A percentile compares a stretch with the other conserved stretches of the same genome.
Conservation (phyloP, 1,139 yeast species). For the Nakaseomyces nivariensis region DNA sequence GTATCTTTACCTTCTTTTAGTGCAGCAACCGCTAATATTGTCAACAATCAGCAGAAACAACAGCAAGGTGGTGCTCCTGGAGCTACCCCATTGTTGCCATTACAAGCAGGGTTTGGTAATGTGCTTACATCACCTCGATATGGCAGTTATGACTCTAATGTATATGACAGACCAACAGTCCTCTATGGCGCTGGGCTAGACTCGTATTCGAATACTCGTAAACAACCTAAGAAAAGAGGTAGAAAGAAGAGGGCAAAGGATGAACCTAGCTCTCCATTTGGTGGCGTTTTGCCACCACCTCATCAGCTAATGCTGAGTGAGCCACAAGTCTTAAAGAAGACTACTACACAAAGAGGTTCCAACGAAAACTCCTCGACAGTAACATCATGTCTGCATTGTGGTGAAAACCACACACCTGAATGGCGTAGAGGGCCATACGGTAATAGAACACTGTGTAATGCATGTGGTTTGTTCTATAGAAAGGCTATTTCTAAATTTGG, state of each 20-base stretch:
- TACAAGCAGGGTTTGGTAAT: background rate
- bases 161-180: background rate
- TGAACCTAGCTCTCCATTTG: background rate
- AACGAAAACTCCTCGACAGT: background rate
- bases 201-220: background rate
- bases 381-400: constrained; percentile 43
- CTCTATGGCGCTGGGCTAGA: background rate
- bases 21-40: background rate
- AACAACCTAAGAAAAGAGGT: background rate
- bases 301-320: background rate
- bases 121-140: background rate
- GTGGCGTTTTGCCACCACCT: background rate
- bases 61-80: background rate
- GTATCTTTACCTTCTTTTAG: background rate
- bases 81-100: background rate
- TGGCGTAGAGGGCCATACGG: constrained; percentile 82
- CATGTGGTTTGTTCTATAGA: constrained; percentile 72
- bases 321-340: background rate
- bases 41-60: background rate
- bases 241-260: constrained; percentile 1
- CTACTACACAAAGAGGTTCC: background rate
- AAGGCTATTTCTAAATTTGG: constrained; percentile 45
- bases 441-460: constrained; percentile 64
- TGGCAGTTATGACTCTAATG: background rate
- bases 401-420: constrained; percentile 69